These are phyloP conservation scores for Alternaria rosae DNA, from an alignment of 2,329 filamentous ascomycete genomes.

Conservation along the genomic window DNA sequence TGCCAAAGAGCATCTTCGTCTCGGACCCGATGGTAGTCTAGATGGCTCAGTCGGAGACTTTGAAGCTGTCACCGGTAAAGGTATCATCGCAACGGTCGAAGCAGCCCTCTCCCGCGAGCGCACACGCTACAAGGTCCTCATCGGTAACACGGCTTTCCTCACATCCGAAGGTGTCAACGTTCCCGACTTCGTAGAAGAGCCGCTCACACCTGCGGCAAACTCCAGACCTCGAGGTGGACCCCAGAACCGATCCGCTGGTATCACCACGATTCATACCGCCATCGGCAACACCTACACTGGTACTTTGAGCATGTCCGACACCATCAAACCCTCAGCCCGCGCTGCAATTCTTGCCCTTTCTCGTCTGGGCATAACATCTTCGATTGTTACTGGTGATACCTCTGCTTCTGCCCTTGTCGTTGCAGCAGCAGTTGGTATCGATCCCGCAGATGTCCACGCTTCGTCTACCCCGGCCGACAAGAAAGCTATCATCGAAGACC, in stretches of 20 bases:
- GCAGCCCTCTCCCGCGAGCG: constrained; percentile 73
- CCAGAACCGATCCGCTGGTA: constrained; percentile 64
- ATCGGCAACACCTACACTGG: constrained; percentile 84
- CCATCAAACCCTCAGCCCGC: constrained; percentile 85
- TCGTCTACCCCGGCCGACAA: constrained; percentile 93
- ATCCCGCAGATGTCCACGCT: constrained; percentile 77
- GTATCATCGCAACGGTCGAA: constrained; percentile 82
- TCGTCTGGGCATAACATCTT: constrained; percentile 83
- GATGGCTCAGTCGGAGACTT: constrained; percentile 89
- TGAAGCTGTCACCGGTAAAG: constrained; percentile 80
- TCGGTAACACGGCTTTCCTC: constrained; percentile 84
- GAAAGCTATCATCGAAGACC: constrained; percentile 78
- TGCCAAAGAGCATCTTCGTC: constrained; percentile 76
- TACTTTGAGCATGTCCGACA: constrained; percentile 84
- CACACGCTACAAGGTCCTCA: constrained; percentile 76
- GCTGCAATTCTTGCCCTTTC: constrained; percentile 83
- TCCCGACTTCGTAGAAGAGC: constrained; percentile 62
- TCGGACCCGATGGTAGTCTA: constrained; percentile 75
- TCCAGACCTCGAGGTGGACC: constrained; percentile 46
- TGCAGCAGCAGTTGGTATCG: constrained; percentile 81
- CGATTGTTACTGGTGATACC: constrained; percentile 94
- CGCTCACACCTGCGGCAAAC: constrained; percentile 50
- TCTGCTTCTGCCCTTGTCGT: constrained; percentile 83
- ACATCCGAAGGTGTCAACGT: constrained; percentile 73
- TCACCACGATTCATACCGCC: constrained; percentile 90